Evolutionary conservation across 1,284 basidiomycete species (phyloP).

Genomic region (Gymnopus androsaceus): DNA sequence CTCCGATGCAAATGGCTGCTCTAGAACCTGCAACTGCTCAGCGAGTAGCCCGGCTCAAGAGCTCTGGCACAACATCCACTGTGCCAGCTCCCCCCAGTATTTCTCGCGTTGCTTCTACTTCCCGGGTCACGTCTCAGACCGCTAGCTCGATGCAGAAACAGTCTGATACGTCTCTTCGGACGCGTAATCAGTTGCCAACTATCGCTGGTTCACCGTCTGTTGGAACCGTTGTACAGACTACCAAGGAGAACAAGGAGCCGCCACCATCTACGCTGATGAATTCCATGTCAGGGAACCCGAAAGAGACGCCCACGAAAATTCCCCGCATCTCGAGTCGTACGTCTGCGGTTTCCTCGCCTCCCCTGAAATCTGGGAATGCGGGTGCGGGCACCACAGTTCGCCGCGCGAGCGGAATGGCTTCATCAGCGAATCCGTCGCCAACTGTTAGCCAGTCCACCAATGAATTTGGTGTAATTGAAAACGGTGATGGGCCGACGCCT

Average conservation of each 20-base stretch:
- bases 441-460: constrained; percentile 51
- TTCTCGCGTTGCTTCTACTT: constrained; percentile 46
- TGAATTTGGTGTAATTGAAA: constrained; percentile 80
- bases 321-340: constrained; percentile 86
- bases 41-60: constrained; percentile 76
- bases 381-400: constrained; percentile 43
- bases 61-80: constrained; percentile 47
- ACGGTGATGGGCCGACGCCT: constrained; percentile 44
- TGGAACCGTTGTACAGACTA: constrained; percentile 52
- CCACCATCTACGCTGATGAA: constrained; percentile 55
- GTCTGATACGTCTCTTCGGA: constrained; percentile 76
- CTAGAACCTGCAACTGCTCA: constrained; percentile 78
- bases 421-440: constrained; percentile 69
- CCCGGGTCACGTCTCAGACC: constrained; percentile 70
- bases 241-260: constrained; percentile 57
- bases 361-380: constrained; percentile 52
- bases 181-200: constrained; percentile 76
- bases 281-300: constrained; percentile 52
- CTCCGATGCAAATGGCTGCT: constrained; percentile 87
- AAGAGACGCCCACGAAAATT: constrained; percentile 92
- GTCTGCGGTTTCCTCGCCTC: constrained; percentile 68
- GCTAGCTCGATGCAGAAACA: constrained; percentile 81
- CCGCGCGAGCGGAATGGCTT: constrained; percentile 55
- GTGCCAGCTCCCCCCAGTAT: constrained; percentile 42
- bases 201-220: constrained; percentile 91